Percentiles rank a stretch among this genome's conserved stretches.
Conservation (phyloP, 2,329 filamentous ascomycete species). For the Hypoxylon sp. region DNA sequence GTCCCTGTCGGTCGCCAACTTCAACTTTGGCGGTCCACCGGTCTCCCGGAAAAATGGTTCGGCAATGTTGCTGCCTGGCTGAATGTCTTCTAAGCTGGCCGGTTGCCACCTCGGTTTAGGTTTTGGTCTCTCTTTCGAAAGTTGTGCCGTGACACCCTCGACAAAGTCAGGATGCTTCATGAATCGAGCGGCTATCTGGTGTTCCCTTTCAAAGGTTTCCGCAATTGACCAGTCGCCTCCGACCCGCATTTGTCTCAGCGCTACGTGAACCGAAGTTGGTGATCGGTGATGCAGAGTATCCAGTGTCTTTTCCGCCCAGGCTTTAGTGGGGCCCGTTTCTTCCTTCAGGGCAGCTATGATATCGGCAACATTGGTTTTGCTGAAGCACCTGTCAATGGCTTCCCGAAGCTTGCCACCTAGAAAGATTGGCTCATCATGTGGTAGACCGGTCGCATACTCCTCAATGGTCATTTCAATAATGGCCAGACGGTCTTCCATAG, state of each 20-base stretch:
- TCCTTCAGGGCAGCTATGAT: constrained; percentile 79
- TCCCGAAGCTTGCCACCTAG: constrained; percentile 79
- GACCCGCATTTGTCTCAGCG: constrained; percentile 84
- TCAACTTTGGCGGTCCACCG: constrained; percentile 63
- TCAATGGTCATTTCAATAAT: constrained; percentile 90
- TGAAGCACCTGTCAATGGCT: constrained; percentile 89
- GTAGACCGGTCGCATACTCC: constrained; percentile 90
- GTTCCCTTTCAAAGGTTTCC: constrained; percentile 88
- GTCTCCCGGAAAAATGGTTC: constrained; percentile 77
- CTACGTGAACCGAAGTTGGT: constrained; percentile 88
- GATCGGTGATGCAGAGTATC: constrained; percentile 82
- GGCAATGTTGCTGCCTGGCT: constrained; percentile 66
- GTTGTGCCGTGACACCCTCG: constrained; percentile 86
- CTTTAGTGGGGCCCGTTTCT: constrained; percentile 67
- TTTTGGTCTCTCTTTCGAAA: constrained; percentile 70
- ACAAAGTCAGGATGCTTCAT: constrained; percentile 94
- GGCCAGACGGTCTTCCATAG: constrained; percentile 72
- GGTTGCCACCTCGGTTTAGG: constrained; percentile 82
- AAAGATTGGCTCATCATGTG: constrained; percentile 77
- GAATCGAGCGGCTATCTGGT: constrained; percentile 86
- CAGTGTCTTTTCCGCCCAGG: constrained; percentile 86
- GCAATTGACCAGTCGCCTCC: constrained; percentile 83
- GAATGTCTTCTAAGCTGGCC: constrained; percentile 77
- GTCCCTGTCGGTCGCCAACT: constrained; percentile 73
- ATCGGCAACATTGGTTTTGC: constrained; percentile 74